Evolutionary conservation across 2,329 filamentous ascomycete species (phyloP).

Genomic region (Cladobotryum mycophilum): DNA sequence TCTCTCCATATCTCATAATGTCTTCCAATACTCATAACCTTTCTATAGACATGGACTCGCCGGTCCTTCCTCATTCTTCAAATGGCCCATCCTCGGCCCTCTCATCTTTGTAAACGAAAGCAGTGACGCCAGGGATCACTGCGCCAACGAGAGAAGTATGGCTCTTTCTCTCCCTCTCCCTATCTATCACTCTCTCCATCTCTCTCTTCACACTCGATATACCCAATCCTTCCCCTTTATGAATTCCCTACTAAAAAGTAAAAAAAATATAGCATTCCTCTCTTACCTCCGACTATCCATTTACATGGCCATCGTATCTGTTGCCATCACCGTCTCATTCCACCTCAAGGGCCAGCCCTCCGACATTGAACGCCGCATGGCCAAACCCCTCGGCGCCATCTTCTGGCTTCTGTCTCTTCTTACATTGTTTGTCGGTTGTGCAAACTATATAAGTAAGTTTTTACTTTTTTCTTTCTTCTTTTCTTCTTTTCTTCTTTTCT

Average conservation of each 20-base stretch:
- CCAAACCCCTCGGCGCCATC: slow-evolving; percentile 74
- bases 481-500: too few relatives aligned
- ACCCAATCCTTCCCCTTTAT: too few relatives aligned
- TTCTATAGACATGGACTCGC: slow-evolving; percentile 17
- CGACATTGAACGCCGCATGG: slow-evolving; percentile 65
- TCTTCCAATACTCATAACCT: neutral
- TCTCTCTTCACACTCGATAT: neutral
- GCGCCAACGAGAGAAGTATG: slow-evolving; percentile 69
- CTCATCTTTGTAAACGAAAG: slow-evolving; percentile 68
- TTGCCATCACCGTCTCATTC: slow-evolving; percentile 90
- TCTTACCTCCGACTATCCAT: slow-evolving; percentile 85
- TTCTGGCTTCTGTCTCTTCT: slow-evolving; percentile 79
- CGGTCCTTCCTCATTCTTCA: slow-evolving; percentile 43
- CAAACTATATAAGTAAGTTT: slow-evolving; percentile 77
- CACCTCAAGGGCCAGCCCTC: slow-evolving; percentile 73
- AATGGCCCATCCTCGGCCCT: slow-evolving; percentile 58
- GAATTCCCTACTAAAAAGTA: too few relatives aligned
- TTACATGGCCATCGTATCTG: slow-evolving; percentile 83
- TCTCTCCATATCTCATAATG: neutral
- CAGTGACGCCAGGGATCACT: slow-evolving; percentile 71
- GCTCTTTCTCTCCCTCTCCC: slow-evolving; percentile 11
- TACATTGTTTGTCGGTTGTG: slow-evolving; percentile 71
- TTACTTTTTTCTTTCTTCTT: too few relatives aligned
- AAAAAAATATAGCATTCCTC: slow-evolving; percentile 79
- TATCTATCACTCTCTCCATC: neutral